These are phyloP conservation scores for Phytophthora sp. DNA, from an alignment of 352 stramenopile species.

Conservation along the genomic window DNA sequence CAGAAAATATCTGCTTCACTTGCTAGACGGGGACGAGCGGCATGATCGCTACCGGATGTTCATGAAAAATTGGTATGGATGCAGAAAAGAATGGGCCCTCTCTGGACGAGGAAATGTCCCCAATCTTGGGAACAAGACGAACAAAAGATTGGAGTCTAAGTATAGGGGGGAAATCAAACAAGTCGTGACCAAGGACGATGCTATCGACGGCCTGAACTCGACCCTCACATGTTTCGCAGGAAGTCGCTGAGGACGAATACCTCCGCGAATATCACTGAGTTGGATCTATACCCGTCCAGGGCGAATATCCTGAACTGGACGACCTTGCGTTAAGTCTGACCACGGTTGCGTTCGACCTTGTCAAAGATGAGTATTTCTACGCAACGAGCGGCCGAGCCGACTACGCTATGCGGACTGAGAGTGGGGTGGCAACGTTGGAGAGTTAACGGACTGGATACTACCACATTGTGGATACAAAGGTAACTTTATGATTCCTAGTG, in stretches of 20 bases:
- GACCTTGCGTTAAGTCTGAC: neutral
- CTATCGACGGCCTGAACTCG: slow-evolving; percentile 1
- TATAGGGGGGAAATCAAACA: slow-evolving; percentile 10
- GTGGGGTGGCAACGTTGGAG: neutral
- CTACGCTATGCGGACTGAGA: neutral
- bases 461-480: neutral
- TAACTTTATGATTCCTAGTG: too few species aligned
- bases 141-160: slow-evolving; percentile 16
- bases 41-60: neutral
- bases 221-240: slow-evolving; percentile 9
- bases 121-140: slow-evolving; percentile 12
- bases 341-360: slow-evolving; percentile 1
- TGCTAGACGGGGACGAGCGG: neutral
- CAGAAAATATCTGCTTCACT: neutral
- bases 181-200: neutral
- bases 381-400: neutral
- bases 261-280: slow-evolving; percentile 10
- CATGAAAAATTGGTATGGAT: neutral
- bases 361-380: neutral
- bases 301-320: slow-evolving; percentile 6
- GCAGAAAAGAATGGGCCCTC: neutral
- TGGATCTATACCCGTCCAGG: neutral
- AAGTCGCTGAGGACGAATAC: slow-evolving; percentile 11
- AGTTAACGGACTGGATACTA: neutral
- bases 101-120: slow-evolving; percentile 2